Evolutionary conservation across 257 asterid species (phyloP).

Genomic region (Solanum piurae): DNA sequence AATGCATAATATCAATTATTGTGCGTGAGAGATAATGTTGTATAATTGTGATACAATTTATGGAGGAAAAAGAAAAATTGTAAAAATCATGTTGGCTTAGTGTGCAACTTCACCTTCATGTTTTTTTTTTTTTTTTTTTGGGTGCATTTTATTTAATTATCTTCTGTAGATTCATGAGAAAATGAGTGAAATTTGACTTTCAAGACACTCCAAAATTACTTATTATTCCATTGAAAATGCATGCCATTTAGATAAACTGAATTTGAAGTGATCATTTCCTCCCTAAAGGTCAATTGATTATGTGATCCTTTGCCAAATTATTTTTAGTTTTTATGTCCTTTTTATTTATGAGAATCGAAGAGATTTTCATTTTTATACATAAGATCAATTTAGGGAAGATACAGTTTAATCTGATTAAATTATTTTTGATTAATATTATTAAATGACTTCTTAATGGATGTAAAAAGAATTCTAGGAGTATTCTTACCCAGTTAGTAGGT

Average conservation of each 20-base stretch:
- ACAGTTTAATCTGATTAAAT: background rate
- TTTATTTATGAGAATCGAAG: no score
- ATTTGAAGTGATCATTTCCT: background rate
- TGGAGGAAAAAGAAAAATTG: background rate
- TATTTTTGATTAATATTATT: no score
- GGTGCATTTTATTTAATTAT: background rate
- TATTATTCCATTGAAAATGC: background rate
- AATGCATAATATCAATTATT: background rate
- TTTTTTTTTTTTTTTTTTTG: background rate
- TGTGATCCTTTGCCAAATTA: background rate
- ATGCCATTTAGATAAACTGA: background rate
- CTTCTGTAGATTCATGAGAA: background rate
- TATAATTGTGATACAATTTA: background rate
- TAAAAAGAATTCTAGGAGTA: background rate
- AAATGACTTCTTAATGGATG: background rate
- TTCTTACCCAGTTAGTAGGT: no score
- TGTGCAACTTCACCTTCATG: background rate
- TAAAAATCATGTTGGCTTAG: background rate
- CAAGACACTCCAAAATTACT: background rate
- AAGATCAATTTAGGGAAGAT: no score
- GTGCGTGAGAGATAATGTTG: slow-evolving; percentile 1
- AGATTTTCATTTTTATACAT: no score
- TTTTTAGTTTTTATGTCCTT: background rate
- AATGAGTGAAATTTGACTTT: background rate
- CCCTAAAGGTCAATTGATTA: background rate